A percentile compares a stretch with the other conserved stretches of the same genome.
Conservation (phyloP, 371 early-diverging fungal species). For the Rhizopus stolonifer region DNA sequence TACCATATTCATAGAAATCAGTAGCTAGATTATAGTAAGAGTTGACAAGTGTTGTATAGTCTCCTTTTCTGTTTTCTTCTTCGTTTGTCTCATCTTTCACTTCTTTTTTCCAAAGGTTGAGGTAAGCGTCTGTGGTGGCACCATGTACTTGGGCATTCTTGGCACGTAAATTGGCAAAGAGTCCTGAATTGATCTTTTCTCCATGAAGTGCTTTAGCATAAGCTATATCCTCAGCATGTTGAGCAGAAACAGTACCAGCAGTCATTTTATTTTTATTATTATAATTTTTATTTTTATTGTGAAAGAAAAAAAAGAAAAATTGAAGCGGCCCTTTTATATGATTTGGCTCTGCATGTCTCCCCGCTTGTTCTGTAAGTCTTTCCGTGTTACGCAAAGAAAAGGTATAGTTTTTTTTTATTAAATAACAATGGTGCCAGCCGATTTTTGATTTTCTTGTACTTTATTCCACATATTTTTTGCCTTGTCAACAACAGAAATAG, state of each 20-base stretch:
- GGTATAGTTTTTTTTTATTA: neutral
- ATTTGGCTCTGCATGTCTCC: neutral
- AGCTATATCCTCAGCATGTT: slow-evolving; percentile 52
- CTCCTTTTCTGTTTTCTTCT: slow-evolving; percentile 52
- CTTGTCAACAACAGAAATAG: slow-evolving; percentile 1
- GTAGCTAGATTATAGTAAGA: slow-evolving; percentile 82
- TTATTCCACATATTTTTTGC: neutral
- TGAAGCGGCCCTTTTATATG: no score
- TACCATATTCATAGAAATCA: slow-evolving; percentile 79
- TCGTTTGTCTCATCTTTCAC: slow-evolving; percentile 41
- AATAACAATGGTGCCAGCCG: neutral
- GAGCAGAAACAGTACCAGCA: slow-evolving; percentile 35
- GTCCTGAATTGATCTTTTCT: slow-evolving; percentile 45
- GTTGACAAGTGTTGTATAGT: slow-evolving; percentile 75
- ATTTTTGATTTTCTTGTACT: neutral
- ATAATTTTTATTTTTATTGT: no score
- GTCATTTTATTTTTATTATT: no score
- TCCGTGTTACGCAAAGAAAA: neutral
- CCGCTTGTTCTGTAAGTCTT: slow-evolving; percentile 1
- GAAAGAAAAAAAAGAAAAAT: no score
- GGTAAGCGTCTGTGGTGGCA: slow-evolving; percentile 58
- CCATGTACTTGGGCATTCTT: slow-evolving; percentile 60
- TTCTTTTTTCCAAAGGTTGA: slow-evolving; percentile 62
- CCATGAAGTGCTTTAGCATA: slow-evolving; percentile 54
- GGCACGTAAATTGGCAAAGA: slow-evolving; percentile 49